Base-by-base conservation (phyloP, 1,139 yeast species). In the Suhomyces yuchorum region DNA sequence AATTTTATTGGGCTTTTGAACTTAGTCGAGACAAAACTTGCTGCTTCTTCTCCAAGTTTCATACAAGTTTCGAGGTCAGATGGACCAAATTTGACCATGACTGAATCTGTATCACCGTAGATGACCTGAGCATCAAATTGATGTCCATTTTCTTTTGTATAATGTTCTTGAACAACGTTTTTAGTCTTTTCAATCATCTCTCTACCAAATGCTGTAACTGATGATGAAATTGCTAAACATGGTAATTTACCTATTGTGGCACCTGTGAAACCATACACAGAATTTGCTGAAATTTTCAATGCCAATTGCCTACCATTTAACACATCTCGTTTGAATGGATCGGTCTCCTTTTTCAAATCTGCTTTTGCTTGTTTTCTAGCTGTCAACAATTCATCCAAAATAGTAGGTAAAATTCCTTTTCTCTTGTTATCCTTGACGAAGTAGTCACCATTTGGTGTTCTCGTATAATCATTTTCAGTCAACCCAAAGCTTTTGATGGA, bases 101-200 rank as follows among this genome's bases (percentile, higher is more conserved):
- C 99, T 7, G 99, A 95, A 79, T 95, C 99, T 0, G 99, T 95
- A 70, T 95, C 99, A 73, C 99, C 99, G 65, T 95, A 95, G 39
- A 95, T 87, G 52, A 95, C 99, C 56, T 86, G 81, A 0, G 98
- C 87, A 69, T 95, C 96, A 62, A 79, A 84, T 17, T 81, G 78
- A 59, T 77, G 87, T 1, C 98, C 98, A 66, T 93, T 91, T 47
- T 82, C 82, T 28, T 83, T 85, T 12, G 85, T 79, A 61, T 91
- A 95, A 47, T 81, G 77, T 28, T 82, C 82, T 65, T 91, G 95
- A 3, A 95, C 99, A 53, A 87, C 92, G 46, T 77, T 76, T 60
- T 92, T 93, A 0, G 99, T 93, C 58, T 81, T 76, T 68, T 93
- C 97, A 71, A 95, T 95, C 99, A 95, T 95, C 48, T 81, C 87